Evolutionary conservation across 1,139 yeast genomes (phyloP).

Genomic region (Yamadazyma siamensis): DNA sequence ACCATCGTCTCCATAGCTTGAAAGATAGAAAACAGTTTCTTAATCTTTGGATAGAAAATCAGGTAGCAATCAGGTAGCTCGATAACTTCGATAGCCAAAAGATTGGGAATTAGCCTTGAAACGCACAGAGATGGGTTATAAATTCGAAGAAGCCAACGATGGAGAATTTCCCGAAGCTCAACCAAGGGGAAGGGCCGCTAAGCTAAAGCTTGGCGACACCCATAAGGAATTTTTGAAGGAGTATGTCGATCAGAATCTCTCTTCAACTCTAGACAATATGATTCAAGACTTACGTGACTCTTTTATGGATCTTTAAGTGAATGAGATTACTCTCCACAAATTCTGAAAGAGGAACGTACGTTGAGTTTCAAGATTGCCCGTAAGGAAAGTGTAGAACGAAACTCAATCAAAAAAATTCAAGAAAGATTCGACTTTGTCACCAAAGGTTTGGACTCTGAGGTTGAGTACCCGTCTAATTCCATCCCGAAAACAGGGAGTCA

Average conservation of each 20-base stretch:
- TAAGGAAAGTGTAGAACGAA: constrained; percentile 5
- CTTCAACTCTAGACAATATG: constrained; percentile 8
- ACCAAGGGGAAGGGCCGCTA: constrained; percentile 6
- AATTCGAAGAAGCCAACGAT: constrained; percentile 5
- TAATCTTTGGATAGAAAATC: constrained; percentile 8
- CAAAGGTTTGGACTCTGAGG: constrained; percentile 6
- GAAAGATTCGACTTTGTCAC: constrained; percentile 7
- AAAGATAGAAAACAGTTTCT: constrained; percentile 8
- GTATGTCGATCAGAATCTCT: constrained; percentile 7
- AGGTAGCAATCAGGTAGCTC: constrained; percentile 9
- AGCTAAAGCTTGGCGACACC: constrained; percentile 7
- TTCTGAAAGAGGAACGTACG: constrained; percentile 4
- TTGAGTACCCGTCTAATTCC: constrained; percentile 5
- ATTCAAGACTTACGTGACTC: constrained; percentile 3
- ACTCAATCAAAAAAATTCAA: constrained; percentile 6
- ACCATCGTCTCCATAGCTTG: constrained; percentile 5
- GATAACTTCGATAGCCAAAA: constrained; percentile 8
- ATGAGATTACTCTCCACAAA: constrained; percentile 5
- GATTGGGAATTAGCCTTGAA: constrained; percentile 7
- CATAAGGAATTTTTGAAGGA: constrained; percentile 8
- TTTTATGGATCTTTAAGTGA: constrained; percentile 6
- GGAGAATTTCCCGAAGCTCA: constrained; percentile 9
- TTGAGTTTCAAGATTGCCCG: constrained; percentile 5
- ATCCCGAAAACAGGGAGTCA: constrained; percentile 2
- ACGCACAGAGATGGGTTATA: constrained; percentile 13